A percentile compares a stretch with the other conserved stretches of the same genome.
phyloP scores from a whole-genome alignment of 495 filamentous ascomycete species.

The Penicillium fimorum region DNA sequence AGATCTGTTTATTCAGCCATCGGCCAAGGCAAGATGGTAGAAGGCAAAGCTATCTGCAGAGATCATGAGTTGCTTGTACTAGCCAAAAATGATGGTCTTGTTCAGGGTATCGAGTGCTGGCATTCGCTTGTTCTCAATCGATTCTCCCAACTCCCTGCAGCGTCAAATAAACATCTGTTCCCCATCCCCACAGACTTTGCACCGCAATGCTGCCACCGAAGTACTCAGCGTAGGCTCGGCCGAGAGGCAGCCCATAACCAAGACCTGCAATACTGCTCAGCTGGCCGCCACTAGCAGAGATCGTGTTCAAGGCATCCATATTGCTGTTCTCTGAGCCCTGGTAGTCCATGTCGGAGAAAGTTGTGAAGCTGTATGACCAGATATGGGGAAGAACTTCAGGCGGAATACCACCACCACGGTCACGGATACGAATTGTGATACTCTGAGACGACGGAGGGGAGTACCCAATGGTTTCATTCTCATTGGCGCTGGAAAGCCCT shows the following conservation, averaged over 20 bases:
- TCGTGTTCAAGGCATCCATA: conserved; percentile 67
- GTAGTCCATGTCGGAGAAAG: conserved; percentile 69
- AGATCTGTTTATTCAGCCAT: conserved; percentile 52
- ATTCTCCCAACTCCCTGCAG: conserved; percentile 82
- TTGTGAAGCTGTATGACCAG: conserved; percentile 96
- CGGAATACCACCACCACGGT: conserved; percentile 88
- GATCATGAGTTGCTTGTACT: not conserved
- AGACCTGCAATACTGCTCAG: conserved; percentile 82
- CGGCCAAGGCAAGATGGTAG: conserved; percentile 10
- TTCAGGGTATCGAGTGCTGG: conserved; percentile 7
- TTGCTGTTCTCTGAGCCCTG: conserved; percentile 41
- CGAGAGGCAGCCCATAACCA: conserved; percentile 89
- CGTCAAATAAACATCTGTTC: conserved; percentile 76
- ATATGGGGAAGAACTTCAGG: conserved; percentile 81
- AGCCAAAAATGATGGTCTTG: not conserved
- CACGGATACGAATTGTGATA: conserved; percentile 92
- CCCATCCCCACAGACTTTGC: conserved; percentile 95
- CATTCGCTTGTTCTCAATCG: conserved; percentile 20
- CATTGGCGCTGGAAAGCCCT: conserved; percentile 30
- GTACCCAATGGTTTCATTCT: conserved; percentile 37
- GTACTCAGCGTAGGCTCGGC: conserved; percentile 94
- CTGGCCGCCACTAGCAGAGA: conserved; percentile 65
- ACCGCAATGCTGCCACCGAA: conserved; percentile 95
- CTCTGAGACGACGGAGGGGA: conserved; percentile 64
- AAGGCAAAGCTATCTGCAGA: not conserved